Percentiles rank a stretch among this genome's conserved stretches.
These are phyloP conservation scores for Cavenderia fasciculata DNA, from an alignment of 78 protist species.

Conservation along the genomic window DNA sequence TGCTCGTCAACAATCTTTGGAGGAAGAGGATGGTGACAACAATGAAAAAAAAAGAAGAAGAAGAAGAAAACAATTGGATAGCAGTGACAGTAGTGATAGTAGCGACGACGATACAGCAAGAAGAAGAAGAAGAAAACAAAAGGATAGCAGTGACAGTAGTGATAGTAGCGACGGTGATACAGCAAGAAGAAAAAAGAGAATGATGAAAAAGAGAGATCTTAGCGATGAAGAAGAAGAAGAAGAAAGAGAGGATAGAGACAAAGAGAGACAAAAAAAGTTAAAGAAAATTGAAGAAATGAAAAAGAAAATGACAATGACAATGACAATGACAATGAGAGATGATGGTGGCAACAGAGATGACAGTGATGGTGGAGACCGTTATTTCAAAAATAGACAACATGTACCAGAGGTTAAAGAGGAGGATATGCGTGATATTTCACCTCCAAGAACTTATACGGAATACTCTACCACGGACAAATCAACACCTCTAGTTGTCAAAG, in stretches of 20 bases:
- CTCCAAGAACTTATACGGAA: neutral
- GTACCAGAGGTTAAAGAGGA: neutral
- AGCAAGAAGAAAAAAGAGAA: neutral
- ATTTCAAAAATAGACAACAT: neutral
- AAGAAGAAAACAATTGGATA: slow-evolving; percentile 9
- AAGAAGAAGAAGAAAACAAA: neutral
- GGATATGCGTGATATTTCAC: neutral
- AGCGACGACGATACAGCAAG: too few species aligned
- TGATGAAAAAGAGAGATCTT: neutral
- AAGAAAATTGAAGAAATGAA: neutral
- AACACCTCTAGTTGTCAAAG: neutral
- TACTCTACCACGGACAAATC: neutral
- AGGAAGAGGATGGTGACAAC: slow-evolving; percentile 5
- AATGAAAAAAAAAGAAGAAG: neutral
- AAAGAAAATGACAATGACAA: neutral
- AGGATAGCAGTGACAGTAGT: neutral
- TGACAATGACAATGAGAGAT: neutral
- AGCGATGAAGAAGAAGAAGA: slow-evolving; percentile 13
- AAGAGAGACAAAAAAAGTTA: neutral
- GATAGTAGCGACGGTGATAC: slow-evolving; percentile 12
- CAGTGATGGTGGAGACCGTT: neutral
- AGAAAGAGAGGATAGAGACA: neutral
- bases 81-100: neutral
- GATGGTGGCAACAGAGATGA: neutral
- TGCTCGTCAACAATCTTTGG: neutral